phyloP scores from a whole-genome alignment of 257 asterid genomes.

The Capsicum pubescens region DNA sequence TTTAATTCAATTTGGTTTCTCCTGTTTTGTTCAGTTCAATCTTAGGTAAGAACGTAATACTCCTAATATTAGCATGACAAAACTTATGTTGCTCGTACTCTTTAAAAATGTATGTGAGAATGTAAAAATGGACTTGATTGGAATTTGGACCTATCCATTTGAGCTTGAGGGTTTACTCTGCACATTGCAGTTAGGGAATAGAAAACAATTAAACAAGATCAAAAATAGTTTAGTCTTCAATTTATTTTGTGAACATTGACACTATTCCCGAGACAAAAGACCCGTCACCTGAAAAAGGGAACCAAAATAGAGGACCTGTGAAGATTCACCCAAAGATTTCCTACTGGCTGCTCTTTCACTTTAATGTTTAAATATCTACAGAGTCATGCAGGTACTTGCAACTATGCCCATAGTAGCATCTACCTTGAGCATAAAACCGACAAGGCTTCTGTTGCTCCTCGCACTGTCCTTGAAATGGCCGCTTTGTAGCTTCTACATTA shows the following conservation, averaged over 20 bases:
- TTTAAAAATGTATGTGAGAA: too few species aligned
- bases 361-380: slow-evolving; percentile 5
- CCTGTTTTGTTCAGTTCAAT: too few species aligned
- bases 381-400: slow-evolving; percentile 60
- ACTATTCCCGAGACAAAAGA: slow-evolving; percentile 1
- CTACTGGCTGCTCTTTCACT: background rate
- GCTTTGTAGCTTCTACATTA: slow-evolving; percentile 18
- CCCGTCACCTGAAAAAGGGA: slow-evolving; percentile 7
- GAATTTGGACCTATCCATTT: background rate
- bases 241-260: background rate
- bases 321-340: background rate
- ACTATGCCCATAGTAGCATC: slow-evolving; percentile 65
- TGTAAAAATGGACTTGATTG: too few species aligned
- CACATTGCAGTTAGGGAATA: background rate
- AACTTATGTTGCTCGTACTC: too few species aligned
- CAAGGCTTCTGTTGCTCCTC: slow-evolving; percentile 45
- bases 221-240: background rate
- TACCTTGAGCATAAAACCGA: slow-evolving; percentile 60
- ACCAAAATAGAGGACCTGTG: background rate
- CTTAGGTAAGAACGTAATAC: too few species aligned
- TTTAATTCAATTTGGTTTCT: too few species aligned
- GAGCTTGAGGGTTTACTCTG: background rate
- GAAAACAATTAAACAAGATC: background rate
- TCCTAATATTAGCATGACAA: too few species aligned
- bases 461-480: slow-evolving; percentile 31